phyloP scores from a whole-genome alignment of 805 yeast species.

The Kodamaea hsintzibuensis region DNA sequence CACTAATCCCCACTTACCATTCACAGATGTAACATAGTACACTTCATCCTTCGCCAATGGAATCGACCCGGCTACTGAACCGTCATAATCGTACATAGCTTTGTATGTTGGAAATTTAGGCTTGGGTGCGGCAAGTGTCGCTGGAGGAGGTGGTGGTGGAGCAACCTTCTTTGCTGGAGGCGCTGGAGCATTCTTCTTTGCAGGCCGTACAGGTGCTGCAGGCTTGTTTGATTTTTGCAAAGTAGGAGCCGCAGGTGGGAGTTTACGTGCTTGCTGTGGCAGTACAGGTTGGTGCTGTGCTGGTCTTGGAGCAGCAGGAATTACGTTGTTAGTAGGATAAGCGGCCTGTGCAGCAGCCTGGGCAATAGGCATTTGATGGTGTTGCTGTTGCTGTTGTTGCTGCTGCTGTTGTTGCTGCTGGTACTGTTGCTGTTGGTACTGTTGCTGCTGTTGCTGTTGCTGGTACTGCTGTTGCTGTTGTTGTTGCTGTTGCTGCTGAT shows the following conservation, averaged over 20 bases:
- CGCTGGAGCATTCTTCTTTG: slow-evolving; percentile 51
- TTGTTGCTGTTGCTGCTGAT: slow-evolving; percentile 23
- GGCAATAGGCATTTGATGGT: slow-evolving; percentile 4
- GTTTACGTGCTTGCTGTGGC: slow-evolving; percentile 5
- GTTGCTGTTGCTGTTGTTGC: background rate
- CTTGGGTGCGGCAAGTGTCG: slow-evolving; percentile 49
- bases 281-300: background rate
- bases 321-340: slow-evolving; percentile 1
- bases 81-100: slow-evolving; percentile 87
- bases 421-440: slow-evolving; percentile 16
- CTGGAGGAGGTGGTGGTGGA: slow-evolving; percentile 59
- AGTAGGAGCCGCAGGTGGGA: slow-evolving; percentile 20
- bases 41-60: slow-evolving; percentile 77
- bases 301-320: background rate
- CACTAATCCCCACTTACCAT: slow-evolving; percentile 95
- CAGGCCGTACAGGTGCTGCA: slow-evolving; percentile 26
- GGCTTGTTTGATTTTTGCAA: slow-evolving; percentile 15
- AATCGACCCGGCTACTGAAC: slow-evolving; percentile 78
- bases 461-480: slow-evolving; percentile 18
- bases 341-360: slow-evolving; percentile 10
- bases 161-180: slow-evolving; percentile 55
- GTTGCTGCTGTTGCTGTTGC: slow-evolving; percentile 24
- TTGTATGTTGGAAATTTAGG: slow-evolving; percentile 76
- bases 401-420: slow-evolving; percentile 10
- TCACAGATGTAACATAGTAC: slow-evolving; percentile 68